Base-by-base conservation (phyloP, 768 basidiomycete genomes). In the Termitomyces sp. region DNA sequence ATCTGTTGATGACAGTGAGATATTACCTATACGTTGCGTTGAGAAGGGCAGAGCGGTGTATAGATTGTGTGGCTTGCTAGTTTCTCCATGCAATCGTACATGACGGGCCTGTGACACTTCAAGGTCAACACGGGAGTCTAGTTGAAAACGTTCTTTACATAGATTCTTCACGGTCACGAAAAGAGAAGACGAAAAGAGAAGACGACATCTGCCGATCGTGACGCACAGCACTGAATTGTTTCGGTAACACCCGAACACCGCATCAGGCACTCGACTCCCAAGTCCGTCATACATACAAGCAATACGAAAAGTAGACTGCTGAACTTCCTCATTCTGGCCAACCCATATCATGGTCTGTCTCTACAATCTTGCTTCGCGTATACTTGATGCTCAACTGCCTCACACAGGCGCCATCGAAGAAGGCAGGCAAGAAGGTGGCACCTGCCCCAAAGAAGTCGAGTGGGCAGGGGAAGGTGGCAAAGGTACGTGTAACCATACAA, bases 341-440 rank as follows among this genome's bases (percentile, higher is more conserved):
- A 52, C 11, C 40, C 19, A 37, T 11, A 52, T 44, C 43, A 65
- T 65, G 64, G 64, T 63, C 17, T 54, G 63, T 39, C 23, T 32
- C 34, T 17, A 25, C 25, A 25, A 37, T 47, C 16, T 25, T 49
- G 2, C 34, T 21, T 45, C 25, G 7, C 16, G 32, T 50, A 17
- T 37, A 8, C 8, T 39, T 27, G 2, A 32, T 25, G 17, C 17
- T 41, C 35, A 35, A 55, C 66, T 55, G 37, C 35, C 17, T 40
- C 32, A 23, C 57, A 3, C 64, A 93, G 91, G 91, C 89, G 47
- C 83, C 85, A 65, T 92, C 91, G 46, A 94, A 91, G 79, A 94
- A 93, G 74, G 91, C 91, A 46, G 91, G 86, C 40, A 93, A 91
- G 81, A 93, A 92, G 76, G 85, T 76, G 39, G 72, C 80, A 32